A percentile compares a stretch with the other conserved stretches of the same genome.
Evolutionary conservation across 2,329 filamentous ascomycete species (phyloP).

Genomic region (Chrysoporthe austroafricana): DNA sequence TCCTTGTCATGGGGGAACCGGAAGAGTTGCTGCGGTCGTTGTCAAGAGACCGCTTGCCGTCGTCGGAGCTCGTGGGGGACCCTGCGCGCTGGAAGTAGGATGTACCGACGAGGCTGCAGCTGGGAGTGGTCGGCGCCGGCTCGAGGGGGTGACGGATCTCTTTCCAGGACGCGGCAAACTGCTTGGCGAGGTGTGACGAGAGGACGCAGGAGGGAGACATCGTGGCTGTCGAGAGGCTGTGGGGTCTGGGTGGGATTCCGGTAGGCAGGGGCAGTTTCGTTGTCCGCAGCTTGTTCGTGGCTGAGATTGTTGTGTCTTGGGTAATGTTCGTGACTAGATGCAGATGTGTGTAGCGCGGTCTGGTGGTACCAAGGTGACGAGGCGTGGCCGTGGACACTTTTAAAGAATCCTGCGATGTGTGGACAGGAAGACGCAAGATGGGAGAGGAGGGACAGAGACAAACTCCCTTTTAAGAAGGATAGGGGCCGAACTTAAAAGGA

Average conservation of each 20-base stretch:
- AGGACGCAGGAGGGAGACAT: constrained; percentile 66
- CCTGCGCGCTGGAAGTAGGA: constrained; percentile 41
- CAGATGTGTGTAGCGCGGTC: neutral
- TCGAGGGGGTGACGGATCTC: constrained; percentile 48
- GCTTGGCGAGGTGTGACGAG: constrained; percentile 63
- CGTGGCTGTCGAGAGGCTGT: constrained; percentile 27
- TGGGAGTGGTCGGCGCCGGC: constrained; percentile 32
- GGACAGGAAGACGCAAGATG: neutral
- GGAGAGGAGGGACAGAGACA: neutral
- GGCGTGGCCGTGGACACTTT: no score
- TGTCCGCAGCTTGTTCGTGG: neutral
- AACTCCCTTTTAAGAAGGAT: neutral
- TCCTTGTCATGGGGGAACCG: constrained; percentile 36
- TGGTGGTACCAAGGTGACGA: neutral
- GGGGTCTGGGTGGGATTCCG: neutral
- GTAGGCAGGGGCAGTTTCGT: neutral
- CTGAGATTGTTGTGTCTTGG: neutral
- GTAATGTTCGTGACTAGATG: no score
- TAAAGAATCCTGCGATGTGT: neutral
- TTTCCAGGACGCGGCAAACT: constrained; percentile 63
- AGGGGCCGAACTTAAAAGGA: constrained; percentile 9
- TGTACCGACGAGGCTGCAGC: constrained; percentile 33
- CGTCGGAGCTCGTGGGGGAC: constrained; percentile 36
- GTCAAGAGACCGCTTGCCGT: constrained; percentile 52
- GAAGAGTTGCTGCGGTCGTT: constrained; percentile 42